Evolutionary conservation across 352 stramenopile genomes (phyloP).

Genomic region (Globisporangium perplexum): DNA sequence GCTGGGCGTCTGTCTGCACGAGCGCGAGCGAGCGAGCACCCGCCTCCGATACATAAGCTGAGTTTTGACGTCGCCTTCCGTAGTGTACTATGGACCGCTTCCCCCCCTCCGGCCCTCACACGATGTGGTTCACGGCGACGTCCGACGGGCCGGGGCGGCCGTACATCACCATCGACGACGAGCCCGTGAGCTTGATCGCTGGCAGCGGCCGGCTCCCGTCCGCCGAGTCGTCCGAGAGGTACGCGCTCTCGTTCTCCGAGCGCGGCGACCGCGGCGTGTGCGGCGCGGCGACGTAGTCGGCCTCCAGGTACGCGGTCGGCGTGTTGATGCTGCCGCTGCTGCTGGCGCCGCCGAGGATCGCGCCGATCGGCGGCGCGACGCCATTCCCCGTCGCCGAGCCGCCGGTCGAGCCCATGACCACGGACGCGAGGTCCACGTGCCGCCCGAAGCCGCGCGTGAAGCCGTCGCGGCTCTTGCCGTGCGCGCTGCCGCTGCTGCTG

Average conservation of each 20-base stretch:
- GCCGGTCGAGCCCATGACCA: neutral
- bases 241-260: constrained; percentile 54
- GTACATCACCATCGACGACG: constrained; percentile 67
- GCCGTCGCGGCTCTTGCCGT: constrained; percentile 19
- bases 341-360: neutral
- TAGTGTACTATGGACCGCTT: no score
- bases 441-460: constrained; percentile 47
- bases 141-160: constrained; percentile 24
- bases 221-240: constrained; percentile 47
- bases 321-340: constrained; percentile 18
- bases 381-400: no score
- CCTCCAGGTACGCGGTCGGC: constrained; percentile 29
- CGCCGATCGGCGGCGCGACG: neutral
- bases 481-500: constrained; percentile 10
- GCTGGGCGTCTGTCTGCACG: constrained; percentile 1
- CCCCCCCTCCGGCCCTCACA: constrained; percentile 16
- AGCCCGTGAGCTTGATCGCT: constrained; percentile 27
- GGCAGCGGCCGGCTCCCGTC: constrained; percentile 34
- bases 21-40: neutral
- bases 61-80: no score
- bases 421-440: constrained; percentile 43
- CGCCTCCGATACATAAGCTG: no score
- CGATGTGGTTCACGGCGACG: constrained; percentile 24
- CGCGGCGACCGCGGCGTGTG: constrained; percentile 43
- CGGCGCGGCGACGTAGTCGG: constrained; percentile 46